Percentiles rank a stretch among this genome's conserved stretches.
These are phyloP conservation scores for Cystobasidium sp. DNA, from an alignment of 1,284 basidiomycete genomes.

Conservation along the genomic window DNA sequence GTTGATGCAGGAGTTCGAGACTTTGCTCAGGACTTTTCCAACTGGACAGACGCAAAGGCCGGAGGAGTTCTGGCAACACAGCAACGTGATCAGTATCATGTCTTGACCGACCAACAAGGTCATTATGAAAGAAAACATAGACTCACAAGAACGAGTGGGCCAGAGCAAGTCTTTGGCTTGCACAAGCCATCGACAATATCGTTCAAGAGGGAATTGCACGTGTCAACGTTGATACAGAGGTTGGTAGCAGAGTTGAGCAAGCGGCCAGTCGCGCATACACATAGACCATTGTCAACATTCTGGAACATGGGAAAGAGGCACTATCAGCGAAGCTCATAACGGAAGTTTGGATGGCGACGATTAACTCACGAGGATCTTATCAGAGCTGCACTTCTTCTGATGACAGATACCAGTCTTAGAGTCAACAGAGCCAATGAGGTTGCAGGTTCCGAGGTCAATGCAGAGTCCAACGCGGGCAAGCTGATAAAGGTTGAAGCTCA, in stretches of 20 bases:
- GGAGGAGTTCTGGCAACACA: slow-evolving; percentile 14
- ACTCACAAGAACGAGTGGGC: slow-evolving; percentile 11
- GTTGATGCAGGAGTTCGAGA: slow-evolving; percentile 11
- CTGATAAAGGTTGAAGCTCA: too few relatives aligned
- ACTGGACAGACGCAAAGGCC: slow-evolving; percentile 18
- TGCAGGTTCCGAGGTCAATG: slow-evolving; percentile 28
- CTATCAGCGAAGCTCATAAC: background rate
- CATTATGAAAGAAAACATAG: background rate
- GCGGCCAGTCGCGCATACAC: slow-evolving; percentile 1
- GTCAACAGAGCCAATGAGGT: slow-evolving; percentile 4
- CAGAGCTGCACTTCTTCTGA: slow-evolving; percentile 19
- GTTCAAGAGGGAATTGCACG: slow-evolving; percentile 18
- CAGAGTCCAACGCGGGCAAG: slow-evolving; percentile 15
- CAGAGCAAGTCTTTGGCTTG: slow-evolving; percentile 31
- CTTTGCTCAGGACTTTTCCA: slow-evolving; percentile 17
- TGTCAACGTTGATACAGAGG: slow-evolving; percentile 8
- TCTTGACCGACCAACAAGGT: background rate
- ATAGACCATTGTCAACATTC: slow-evolving; percentile 33
- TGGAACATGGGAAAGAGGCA: background rate
- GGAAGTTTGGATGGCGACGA: background rate
- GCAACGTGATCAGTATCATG: background rate
- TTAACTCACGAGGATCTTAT: slow-evolving; percentile 11
- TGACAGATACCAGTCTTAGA: slow-evolving; percentile 24
- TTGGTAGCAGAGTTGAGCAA: slow-evolving; percentile 8
- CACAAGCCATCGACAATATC: slow-evolving; percentile 21